Conservation (phyloP, 495 filamentous ascomycete species). For the Daldinia vernicosa region DNA sequence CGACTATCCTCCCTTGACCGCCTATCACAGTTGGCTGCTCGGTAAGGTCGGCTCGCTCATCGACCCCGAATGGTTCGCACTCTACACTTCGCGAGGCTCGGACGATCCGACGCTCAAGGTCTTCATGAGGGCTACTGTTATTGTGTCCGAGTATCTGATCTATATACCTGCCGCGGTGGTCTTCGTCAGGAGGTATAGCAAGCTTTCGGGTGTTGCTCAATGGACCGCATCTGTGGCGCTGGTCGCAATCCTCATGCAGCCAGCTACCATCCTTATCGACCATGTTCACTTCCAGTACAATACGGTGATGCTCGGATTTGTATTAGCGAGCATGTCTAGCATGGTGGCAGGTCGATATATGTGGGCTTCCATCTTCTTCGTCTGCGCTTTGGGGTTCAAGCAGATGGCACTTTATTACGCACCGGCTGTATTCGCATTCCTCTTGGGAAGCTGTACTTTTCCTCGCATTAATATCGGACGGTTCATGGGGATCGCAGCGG, state of each 20-base stretch:
- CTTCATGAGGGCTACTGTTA: slow-evolving; percentile 91
- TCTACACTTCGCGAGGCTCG: slow-evolving; percentile 80
- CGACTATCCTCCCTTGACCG: slow-evolving; percentile 96
- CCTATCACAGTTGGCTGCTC: slow-evolving; percentile 94
- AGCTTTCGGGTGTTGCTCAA: slow-evolving; percentile 70
- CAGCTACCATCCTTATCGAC: slow-evolving; percentile 89
- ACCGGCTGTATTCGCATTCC: slow-evolving; percentile 88
- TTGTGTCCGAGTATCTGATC: slow-evolving; percentile 87
- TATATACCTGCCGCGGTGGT: slow-evolving; percentile 87
- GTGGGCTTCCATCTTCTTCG: slow-evolving; percentile 93
- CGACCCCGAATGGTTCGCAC: slow-evolving; percentile 87
- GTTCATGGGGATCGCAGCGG: slow-evolving; percentile 75
- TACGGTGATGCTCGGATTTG: slow-evolving; percentile 93
- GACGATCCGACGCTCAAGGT: slow-evolving; percentile 85
- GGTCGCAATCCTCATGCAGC: slow-evolving; percentile 90
- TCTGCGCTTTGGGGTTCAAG: slow-evolving; percentile 92
- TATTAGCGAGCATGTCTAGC: slow-evolving; percentile 85
- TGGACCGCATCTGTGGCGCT: slow-evolving; percentile 88
- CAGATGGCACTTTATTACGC: slow-evolving; percentile 99
- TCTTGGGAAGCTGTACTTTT: slow-evolving; percentile 83
- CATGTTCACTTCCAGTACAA: slow-evolving; percentile 99
- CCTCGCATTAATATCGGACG: slow-evolving; percentile 74
- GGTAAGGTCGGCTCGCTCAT: slow-evolving; percentile 85
- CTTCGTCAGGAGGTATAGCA: slow-evolving; percentile 81
- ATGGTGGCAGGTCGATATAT: slow-evolving; percentile 84